phyloP scores from a whole-genome alignment of 306 rosid genomes.

The Inga oerstediana region DNA sequence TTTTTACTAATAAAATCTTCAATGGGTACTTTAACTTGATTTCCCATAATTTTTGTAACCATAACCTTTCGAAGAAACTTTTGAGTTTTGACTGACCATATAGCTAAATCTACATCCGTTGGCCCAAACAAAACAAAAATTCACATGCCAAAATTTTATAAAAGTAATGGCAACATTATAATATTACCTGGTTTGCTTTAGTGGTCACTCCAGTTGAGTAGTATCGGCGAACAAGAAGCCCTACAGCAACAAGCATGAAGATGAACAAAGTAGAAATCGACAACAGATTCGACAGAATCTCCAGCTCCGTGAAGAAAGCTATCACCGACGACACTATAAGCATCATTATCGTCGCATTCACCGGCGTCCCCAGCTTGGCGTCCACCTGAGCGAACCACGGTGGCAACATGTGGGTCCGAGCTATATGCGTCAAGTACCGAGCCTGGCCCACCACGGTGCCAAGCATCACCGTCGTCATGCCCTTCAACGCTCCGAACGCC shows the following conservation, averaged over 20 bases:
- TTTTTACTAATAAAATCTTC: no score
- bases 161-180: not conserved
- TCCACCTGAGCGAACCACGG: constrained; percentile 80
- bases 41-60: no score
- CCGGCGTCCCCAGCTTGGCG: constrained; percentile 67
- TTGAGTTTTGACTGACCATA: no score
- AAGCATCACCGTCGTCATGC: constrained; percentile 82
- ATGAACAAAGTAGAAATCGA: constrained; percentile 78
- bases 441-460: constrained; percentile 80
- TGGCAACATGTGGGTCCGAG: constrained; percentile 88
- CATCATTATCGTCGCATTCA: constrained; percentile 74
- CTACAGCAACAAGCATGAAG: constrained; percentile 78
- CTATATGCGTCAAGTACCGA: constrained; percentile 82
- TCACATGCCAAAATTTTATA: not conserved
- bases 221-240: constrained; percentile 70
- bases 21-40: no score
- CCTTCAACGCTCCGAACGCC: constrained; percentile 75
- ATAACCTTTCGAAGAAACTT: no score
- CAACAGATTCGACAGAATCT: constrained; percentile 57
- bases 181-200: not conserved
- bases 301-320: constrained; percentile 67
- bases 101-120: no score
- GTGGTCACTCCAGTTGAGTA: constrained; percentile 58
- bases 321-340: constrained; percentile 56
- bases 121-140: no score